Conservation (phyloP, 1,139 yeast species). For the Spencermartinsiella ligniputridi region DNA sequence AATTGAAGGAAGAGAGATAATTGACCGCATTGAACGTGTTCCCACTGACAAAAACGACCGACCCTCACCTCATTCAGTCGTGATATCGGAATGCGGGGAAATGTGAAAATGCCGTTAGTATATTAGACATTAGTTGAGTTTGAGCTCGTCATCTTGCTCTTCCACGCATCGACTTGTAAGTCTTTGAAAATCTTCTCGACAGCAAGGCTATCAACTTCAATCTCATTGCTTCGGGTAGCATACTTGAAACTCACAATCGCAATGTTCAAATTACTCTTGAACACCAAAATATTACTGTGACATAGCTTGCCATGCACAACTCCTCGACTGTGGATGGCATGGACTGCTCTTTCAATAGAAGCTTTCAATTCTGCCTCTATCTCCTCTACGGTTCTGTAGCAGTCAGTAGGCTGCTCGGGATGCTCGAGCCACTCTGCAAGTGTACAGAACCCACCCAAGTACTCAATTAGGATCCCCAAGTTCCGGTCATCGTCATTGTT, state of each 20-base stretch:
- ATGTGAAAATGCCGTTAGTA: constrained; percentile 32
- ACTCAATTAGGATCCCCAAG: constrained; percentile 18
- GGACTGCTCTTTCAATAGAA: background rate
- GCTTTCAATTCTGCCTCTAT: background rate
- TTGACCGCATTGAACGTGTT: constrained; percentile 62
- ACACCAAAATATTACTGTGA: constrained; percentile 12
- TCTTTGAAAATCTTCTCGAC: background rate
- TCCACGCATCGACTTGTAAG: background rate
- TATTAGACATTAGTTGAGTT: background rate
- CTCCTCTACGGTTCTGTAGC: background rate
- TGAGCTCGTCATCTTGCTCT: background rate
- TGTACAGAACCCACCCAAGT: constrained; percentile 11
- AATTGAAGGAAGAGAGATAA: constrained; percentile 55
- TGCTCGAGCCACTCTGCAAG: constrained; percentile 15
- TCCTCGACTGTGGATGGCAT: constrained; percentile 12
- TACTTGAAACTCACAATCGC: constrained; percentile 9
- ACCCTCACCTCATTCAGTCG: constrained; percentile 41
- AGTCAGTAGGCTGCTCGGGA: background rate
- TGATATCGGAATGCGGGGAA: constrained; percentile 36
- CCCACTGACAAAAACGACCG: constrained; percentile 61
- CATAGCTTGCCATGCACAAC: constrained; percentile 15
- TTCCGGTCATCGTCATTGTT: constrained; percentile 13
- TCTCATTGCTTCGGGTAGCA: too few relatives aligned
- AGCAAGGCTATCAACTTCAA: constrained; percentile 2
- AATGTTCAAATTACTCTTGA: constrained; percentile 7